Evolutionary conservation across 176 grass and related monocot species (phyloP).

Genomic region (Ensete ventricosum): DNA sequence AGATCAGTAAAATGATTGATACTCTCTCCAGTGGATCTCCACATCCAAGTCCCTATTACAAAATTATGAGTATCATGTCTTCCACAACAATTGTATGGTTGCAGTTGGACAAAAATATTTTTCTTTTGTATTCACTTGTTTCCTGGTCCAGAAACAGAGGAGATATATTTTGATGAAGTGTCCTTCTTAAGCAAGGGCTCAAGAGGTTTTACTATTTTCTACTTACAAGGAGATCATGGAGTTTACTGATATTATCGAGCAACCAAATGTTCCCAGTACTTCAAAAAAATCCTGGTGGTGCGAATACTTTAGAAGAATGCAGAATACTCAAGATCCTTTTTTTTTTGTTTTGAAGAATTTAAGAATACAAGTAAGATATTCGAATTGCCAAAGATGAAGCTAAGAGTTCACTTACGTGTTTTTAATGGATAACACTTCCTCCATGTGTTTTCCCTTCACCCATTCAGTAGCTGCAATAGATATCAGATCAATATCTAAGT

Average conservation of each 20-base stretch:
- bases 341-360: neutral
- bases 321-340: neutral
- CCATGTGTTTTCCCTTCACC: slow-evolving; percentile 95
- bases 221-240: neutral
- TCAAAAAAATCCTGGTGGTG: neutral
- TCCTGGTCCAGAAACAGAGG: no score
- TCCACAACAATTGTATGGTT: no score
- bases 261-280: neutral
- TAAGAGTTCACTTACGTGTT: slow-evolving; percentile 53
- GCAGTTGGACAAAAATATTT: no score
- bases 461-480: slow-evolving; percentile 82
- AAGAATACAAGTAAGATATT: neutral
- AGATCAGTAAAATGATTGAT: no score
- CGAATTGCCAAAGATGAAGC: neutral
- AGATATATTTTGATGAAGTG: no score
- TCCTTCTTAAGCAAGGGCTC: neutral
- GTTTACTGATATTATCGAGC: neutral
- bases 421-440: slow-evolving; percentile 89
- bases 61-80: no score
- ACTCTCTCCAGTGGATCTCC: no score
- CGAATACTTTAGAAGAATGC: no score
- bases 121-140: no score
- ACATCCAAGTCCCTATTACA: no score
- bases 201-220: neutral
- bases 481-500: neutral